A percentile compares a stretch with the other conserved stretches of the same genome.
These are phyloP conservation scores for Periconia digitata DNA, from an alignment of 2,329 filamentous ascomycete genomes.

Conservation along the genomic window DNA sequence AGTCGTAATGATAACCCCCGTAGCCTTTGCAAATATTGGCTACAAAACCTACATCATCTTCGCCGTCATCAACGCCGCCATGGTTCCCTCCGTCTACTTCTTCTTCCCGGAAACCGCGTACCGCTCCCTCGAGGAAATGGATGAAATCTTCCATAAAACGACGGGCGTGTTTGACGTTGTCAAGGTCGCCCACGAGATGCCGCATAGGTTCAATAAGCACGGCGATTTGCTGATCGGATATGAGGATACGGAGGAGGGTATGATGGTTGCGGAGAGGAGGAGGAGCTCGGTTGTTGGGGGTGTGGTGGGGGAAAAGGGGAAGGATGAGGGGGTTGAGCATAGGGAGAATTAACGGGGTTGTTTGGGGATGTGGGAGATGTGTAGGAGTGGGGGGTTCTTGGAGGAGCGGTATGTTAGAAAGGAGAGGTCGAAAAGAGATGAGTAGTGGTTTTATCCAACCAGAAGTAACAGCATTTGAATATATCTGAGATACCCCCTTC, in stretches of 20 bases:
- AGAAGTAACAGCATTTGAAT: no score
- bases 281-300: constrained; percentile 20
- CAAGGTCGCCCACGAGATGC: constrained; percentile 52
- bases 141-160: constrained; percentile 65
- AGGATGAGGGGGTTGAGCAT: constrained; percentile 3
- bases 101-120: constrained; percentile 64
- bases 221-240: constrained; percentile 60
- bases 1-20: constrained; percentile 67
- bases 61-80: constrained; percentile 58
- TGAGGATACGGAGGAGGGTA: constrained; percentile 42
- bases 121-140: constrained; percentile 46
- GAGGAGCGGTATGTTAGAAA: no score
- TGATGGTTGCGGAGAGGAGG: constrained; percentile 27
- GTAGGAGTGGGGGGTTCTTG: no score
- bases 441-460: no score
- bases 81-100: constrained; percentile 60
- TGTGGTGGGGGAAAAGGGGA: not conserved
- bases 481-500: no score
- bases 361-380: no score
- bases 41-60: constrained; percentile 61
- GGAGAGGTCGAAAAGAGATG: no score
- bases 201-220: constrained; percentile 60
- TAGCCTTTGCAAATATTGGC: constrained; percentile 58
- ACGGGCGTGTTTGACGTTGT: constrained; percentile 53
- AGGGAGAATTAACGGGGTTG: not conserved